Evolutionary conservation across 768 basidiomycete species (phyloP), one percentile per base, ranked within the genome.

Genomic region (Lactarius sanguifluus): DNA sequence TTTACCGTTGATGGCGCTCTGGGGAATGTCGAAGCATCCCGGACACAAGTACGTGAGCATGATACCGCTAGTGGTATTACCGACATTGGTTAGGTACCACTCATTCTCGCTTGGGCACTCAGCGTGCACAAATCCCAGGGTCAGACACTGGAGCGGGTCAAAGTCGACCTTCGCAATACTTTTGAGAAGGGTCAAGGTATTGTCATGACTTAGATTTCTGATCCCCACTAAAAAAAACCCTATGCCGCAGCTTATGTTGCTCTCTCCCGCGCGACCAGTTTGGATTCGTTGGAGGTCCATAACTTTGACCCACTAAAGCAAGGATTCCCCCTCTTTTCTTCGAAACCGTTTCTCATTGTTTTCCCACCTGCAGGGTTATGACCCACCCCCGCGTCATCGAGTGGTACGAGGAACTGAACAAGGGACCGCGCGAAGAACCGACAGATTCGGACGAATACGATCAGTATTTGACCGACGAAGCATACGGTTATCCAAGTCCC

Each of bases 61-160:
- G 63, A 23, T 54, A 45, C 13, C 40, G 55, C 64, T 54, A 38
- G 2, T 43, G 54, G 40, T 47, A 38, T 65, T 15, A 7, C 20
- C 59, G 20, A 40, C 34, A 23, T 52, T 28, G 7, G 2, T 36
- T 47, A 85, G 83, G 70, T 87, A 12, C 84, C 85, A 5, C 70
- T 89, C 6, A 87, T 88, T 58, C 77, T 94, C n/a, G 87, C 93
- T 0, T 95, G 92, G 90, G 92, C 93, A 0, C 80, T 95, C 73
- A 89, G 87, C 57, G 86, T 95, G 40, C 92, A 95, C 77, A 96
- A 96, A 73, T 89, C 89, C 4, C 94, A 96, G 74, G 94, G 94
- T 0, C 94, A 95, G 75, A 96, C 94, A 0, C 77, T 96, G 54
- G 85, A 92, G 59, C 81, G 92, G 58, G 92, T 95, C 64, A 90